Percentiles rank a stretch among this genome's conserved stretches.
Evolutionary conservation across 2,329 filamentous ascomycete species (phyloP).

Genomic region (Cordyceps farinosa): DNA sequence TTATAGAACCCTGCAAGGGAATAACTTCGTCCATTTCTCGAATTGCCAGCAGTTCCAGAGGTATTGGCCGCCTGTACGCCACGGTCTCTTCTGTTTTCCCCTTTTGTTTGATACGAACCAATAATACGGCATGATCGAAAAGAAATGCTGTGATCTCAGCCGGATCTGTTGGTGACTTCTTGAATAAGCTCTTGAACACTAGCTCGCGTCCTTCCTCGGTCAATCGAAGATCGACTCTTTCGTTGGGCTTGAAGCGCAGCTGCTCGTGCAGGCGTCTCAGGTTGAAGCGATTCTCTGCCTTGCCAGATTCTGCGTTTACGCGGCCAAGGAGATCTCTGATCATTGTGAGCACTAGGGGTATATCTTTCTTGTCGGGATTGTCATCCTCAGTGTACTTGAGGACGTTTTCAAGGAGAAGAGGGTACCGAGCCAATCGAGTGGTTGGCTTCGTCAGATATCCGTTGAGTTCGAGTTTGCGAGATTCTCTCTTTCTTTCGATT

Average conservation of each 20-base stretch:
- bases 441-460: slow-evolving; percentile 98
- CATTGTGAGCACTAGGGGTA: slow-evolving; percentile 80
- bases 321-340: slow-evolving; percentile 84
- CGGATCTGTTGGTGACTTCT: slow-evolving; percentile 84
- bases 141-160: slow-evolving; percentile 91
- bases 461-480: slow-evolving; percentile 92
- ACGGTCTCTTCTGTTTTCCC: slow-evolving; percentile 94
- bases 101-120: slow-evolving; percentile 85
- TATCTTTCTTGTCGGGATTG: slow-evolving; percentile 85
- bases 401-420: slow-evolving; percentile 84
- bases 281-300: slow-evolving; percentile 97
- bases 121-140: slow-evolving; percentile 90
- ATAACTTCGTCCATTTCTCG: slow-evolving; percentile 97
- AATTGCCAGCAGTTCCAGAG: slow-evolving; percentile 87
- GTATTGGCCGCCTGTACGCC: slow-evolving; percentile 91
- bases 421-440: slow-evolving; percentile 89
- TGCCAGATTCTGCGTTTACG: slow-evolving; percentile 93
- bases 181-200: slow-evolving; percentile 90
- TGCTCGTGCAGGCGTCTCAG: slow-evolving; percentile 87
- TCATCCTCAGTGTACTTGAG: slow-evolving; percentile 87
- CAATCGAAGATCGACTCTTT: slow-evolving; percentile 88
- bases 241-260: slow-evolving; percentile 83
- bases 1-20: slow-evolving; percentile 72
- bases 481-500: slow-evolving; percentile 93
- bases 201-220: slow-evolving; percentile 91